Evolutionary conservation across 1,284 basidiomycete species (phyloP), one percentile per base, ranked within the genome.

Genomic region (Ganoderma sinense): DNA sequence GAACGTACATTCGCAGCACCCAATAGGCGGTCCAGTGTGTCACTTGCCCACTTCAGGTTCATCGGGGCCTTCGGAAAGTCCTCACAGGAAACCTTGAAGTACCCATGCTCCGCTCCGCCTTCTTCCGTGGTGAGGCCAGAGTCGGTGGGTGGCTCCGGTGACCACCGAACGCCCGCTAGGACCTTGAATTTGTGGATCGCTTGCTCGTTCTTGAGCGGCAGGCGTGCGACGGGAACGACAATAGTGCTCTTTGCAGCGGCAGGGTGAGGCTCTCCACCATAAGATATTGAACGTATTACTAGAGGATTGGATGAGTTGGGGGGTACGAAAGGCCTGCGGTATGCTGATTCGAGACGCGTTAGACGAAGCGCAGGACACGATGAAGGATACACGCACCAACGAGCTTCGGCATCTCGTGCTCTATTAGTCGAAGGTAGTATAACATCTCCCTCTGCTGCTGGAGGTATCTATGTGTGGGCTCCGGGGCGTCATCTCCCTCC

Each of bases 1-100:
- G 66, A 20, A 86, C 89, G 72, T 74, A 96, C 96, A 80, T 96
- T 96, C 16, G 95, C 93, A 75, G 91, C 90, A 16, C 80, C 81
- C 71, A 96, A 80, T 51, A 97, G 82, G 71, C 86, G 82, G 76
- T 95, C 92, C 64, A 97, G 80, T 13, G 89, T 86, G 76, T 97
- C 94, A 75, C 92, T 93, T 29, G 90, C 91, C 90, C 93, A 95
- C 79, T 96, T 96, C 74, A 96, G 81, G 80, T 97, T 97, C 92
- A 94, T 91, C 31, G 89, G 85, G 1, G 90, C 86, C 74, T 89
- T 85, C 4, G 90, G 89, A 79, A 94, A 95, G 78, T 93, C 88
- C 75, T 96, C 96, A 78, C 93, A 94, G 1, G 93, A 88, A 69
- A 97, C 94, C 82, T 95, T 96, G 78, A 97, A 84, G 81, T 88